Evolutionary conservation across 352 stramenopile genomes (phyloP).

Genomic region (Globisporangium lucens): DNA sequence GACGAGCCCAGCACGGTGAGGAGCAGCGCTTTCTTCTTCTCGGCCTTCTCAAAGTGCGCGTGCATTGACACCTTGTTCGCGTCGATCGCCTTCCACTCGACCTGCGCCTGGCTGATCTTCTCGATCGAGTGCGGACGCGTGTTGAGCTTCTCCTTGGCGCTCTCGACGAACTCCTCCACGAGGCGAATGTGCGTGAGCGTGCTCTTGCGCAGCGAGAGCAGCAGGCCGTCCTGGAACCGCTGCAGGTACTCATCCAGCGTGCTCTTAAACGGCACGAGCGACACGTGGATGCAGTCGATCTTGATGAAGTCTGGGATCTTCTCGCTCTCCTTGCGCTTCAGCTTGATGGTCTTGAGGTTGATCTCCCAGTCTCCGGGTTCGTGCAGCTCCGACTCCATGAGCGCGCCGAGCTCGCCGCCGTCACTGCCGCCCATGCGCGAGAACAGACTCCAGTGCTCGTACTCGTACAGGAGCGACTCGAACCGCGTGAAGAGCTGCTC

Average conservation of each 20-base stretch:
- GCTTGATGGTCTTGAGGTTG: conserved; percentile 89
- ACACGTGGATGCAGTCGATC: conserved; percentile 91
- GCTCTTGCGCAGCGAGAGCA: conserved; percentile 82
- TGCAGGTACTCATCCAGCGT: conserved; percentile 83
- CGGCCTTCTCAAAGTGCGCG: conserved; percentile 59
- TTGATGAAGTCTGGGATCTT: conserved; percentile 89
- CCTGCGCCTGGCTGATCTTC: conserved; percentile 88
- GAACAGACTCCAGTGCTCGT: conserved; percentile 83
- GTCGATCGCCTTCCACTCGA: conserved; percentile 91
- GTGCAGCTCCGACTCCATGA: conserved; percentile 76
- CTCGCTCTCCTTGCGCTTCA: conserved; percentile 91
- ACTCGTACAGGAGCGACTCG: conserved; percentile 66
- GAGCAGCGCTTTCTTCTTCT: conserved; percentile 86
- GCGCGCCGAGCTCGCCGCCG: conserved; percentile 58
- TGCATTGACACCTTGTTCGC: conserved; percentile 51
- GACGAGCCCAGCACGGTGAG: conserved; percentile 37
- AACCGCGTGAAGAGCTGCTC: conserved; percentile 89
- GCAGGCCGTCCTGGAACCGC: conserved; percentile 82
- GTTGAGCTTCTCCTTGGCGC: conserved; percentile 87
- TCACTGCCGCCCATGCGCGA: conserved; percentile 30
- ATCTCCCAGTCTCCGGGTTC: conserved; percentile 80
- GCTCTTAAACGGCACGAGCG: conserved; percentile 86
- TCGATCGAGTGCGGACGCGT: conserved; percentile 89
- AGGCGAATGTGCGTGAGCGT: conserved; percentile 72
- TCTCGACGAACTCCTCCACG: conserved; percentile 89